A percentile compares a stretch with the other conserved stretches of the same genome.
These are phyloP conservation scores for Suillus lakei DNA, from an alignment of 768 basidiomycete genomes.

Conservation along the genomic window DNA sequence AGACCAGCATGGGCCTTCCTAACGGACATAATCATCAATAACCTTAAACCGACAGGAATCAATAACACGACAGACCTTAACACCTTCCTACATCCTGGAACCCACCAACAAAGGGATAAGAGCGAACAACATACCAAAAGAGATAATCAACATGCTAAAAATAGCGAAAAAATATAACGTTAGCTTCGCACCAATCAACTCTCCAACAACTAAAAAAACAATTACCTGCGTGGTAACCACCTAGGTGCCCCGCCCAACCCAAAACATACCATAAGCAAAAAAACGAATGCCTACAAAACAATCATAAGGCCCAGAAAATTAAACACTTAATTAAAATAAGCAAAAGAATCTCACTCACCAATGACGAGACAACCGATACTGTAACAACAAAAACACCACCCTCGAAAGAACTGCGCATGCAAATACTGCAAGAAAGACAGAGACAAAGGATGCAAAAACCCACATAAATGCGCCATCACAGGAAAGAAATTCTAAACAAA, in stretches of 20 bases:
- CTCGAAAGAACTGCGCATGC: slow-evolving; percentile 5
- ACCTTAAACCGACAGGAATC: background rate
- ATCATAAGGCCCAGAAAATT: slow-evolving; percentile 7
- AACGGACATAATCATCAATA: too few species aligned
- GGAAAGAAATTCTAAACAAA: background rate
- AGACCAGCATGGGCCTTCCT: too few species aligned
- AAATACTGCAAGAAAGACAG: slow-evolving; percentile 4
- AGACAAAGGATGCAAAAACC: background rate
- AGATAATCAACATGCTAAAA: slow-evolving; percentile 8
- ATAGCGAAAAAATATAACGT: slow-evolving; percentile 11
- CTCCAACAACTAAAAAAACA: background rate
- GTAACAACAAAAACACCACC: too few species aligned
- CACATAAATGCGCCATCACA: slow-evolving; percentile 14
- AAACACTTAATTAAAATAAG: background rate
- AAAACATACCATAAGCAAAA: background rate
- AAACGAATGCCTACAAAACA: slow-evolving; percentile 10
- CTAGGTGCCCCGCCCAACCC: background rate
- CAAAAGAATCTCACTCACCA: background rate
- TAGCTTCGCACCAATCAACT: slow-evolving; percentile 6
- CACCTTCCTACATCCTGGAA: slow-evolving; percentile 19
- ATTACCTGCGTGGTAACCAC: slow-evolving; percentile 21
- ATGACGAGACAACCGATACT: background rate
- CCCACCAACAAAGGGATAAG: background rate
- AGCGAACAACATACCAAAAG: background rate
- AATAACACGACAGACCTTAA: background rate